Conservation (phyloP, 371 early-diverging fungal genomes). For the Syncephalastrum sp. region DNA sequence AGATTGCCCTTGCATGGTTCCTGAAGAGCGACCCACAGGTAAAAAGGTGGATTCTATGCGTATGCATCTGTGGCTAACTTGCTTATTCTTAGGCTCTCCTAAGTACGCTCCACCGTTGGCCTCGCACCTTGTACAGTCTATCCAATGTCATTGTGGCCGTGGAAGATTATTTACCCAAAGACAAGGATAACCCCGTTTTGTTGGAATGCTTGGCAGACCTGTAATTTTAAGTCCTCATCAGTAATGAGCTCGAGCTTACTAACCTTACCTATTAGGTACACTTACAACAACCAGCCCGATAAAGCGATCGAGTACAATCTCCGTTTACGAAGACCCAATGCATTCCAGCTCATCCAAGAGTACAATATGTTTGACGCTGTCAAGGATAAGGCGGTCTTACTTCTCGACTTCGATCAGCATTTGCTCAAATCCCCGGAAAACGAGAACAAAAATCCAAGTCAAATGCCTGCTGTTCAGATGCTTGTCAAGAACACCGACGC, state of each 20-base stretch:
- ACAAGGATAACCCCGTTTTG: constrained; percentile 54
- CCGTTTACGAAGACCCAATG: constrained; percentile 65
- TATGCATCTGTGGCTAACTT: not conserved
- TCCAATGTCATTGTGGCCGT: constrained; percentile 75
- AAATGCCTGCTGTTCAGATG: constrained; percentile 69
- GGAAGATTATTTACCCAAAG: constrained; percentile 62
- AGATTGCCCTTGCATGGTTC: constrained; percentile 78
- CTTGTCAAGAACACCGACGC: constrained; percentile 83
- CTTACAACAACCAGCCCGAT: constrained; percentile 68
- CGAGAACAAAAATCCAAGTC: constrained; percentile 27
- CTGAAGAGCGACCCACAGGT: constrained; percentile 65
- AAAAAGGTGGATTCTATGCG: constrained; percentile 1
- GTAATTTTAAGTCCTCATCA: constrained; percentile 52
- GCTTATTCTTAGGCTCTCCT: constrained; percentile 37
- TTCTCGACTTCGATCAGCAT: constrained; percentile 84
- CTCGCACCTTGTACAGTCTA: constrained; percentile 69
- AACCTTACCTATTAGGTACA: constrained; percentile 48
- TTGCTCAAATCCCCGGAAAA: constrained; percentile 30
- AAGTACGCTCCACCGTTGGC: constrained; percentile 77
- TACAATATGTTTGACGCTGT: constrained; percentile 82
- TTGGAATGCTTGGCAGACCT: constrained; percentile 75
- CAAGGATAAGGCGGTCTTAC: constrained; percentile 69
- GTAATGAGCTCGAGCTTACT: not conserved
- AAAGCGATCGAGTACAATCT: constrained; percentile 83
- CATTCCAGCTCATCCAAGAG: constrained; percentile 71